phyloP scores from a whole-genome alignment of 768 basidiomycete species.

The Cytidiella melzeri region DNA sequence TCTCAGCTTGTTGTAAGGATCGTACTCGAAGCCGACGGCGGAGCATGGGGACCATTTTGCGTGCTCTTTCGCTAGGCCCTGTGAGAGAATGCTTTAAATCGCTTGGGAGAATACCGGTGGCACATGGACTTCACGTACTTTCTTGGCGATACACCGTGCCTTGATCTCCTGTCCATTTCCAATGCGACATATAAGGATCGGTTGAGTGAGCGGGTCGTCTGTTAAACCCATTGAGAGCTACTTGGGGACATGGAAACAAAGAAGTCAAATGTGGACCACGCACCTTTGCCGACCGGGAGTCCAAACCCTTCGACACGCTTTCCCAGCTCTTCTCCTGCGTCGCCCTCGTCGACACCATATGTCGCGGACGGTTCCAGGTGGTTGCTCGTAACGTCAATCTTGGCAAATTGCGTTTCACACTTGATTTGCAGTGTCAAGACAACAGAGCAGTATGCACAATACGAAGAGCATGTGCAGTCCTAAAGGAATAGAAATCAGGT shows the following conservation, averaged over 20 bases:
- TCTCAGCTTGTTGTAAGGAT: slow-evolving; percentile 93
- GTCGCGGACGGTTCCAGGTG: slow-evolving; percentile 63
- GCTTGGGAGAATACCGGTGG: slow-evolving; percentile 5
- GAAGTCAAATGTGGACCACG: slow-evolving; percentile 26
- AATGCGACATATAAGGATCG: slow-evolving; percentile 86
- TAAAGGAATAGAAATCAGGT: slow-evolving; percentile 34
- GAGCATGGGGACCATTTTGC: slow-evolving; percentile 99
- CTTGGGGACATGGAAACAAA: background rate
- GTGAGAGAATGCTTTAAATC: slow-evolving; percentile 7
- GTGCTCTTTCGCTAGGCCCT: slow-evolving; percentile 98
- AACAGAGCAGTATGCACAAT: slow-evolving; percentile 84
- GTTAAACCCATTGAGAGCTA: slow-evolving; percentile 9
- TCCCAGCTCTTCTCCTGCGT: slow-evolving; percentile 63
- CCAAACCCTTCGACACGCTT: slow-evolving; percentile 77
- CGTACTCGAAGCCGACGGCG: slow-evolving; percentile 94
- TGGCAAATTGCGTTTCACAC: slow-evolving; percentile 58
- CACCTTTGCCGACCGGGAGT: slow-evolving; percentile 79
- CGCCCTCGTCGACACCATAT: slow-evolving; percentile 29
- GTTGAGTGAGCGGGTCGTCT: slow-evolving; percentile 59
- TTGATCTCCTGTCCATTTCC: slow-evolving; percentile 91
- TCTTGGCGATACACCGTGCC: slow-evolving; percentile 84
- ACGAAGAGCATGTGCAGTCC: slow-evolving; percentile 89
- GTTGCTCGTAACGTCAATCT: slow-evolving; percentile 83
- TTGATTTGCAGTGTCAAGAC: slow-evolving; percentile 70
- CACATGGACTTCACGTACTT: slow-evolving; percentile 43